Base-by-base conservation (phyloP, 495 filamentous ascomycete genomes). In the Penicillium robsamsonii region DNA sequence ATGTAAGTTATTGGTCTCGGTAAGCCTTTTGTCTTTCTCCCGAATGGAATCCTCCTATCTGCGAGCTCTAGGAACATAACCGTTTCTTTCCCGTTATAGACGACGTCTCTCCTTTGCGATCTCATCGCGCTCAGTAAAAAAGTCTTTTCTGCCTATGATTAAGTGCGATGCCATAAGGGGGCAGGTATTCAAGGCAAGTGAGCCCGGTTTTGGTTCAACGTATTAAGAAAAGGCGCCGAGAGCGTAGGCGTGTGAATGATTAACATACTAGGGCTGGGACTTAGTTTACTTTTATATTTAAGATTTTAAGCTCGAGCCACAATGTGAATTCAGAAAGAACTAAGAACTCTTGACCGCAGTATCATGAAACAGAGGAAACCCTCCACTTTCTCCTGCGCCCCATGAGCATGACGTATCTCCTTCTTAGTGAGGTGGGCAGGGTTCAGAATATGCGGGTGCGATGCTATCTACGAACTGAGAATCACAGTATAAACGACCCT, bases 11-110 rank as follows among this genome's bases (percentile, higher is more conserved):
- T 45, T 45, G 12, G 42, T 45, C 12, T 45, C n/a, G 4, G 22
- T 12, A 24, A 45, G 22, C 42, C 42, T 45, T 27, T 45, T 45
- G 10, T 45, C 42, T 45, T 45, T 45, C 22, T 45, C 42, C 24
- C 42, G 11, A 45, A 45, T 45, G 15, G 13, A 25, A n/a, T 27
- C 42, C 13, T 45, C 24, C 4, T 45, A 12, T 45, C 5, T 27
- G n/a, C n/a, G 12, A 11, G 24, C 22, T 27, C 42, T 12, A 15
- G 24, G 24, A 9, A 9, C 12, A 45, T 45, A 45, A n/a, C 42
- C 22, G 18, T 27, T 45, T 24, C 13, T 45, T 27, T 45, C 42
- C 24, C 12, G 4, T 12, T 27, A 12, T 1, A 27, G 22, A 45
- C 24, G 24, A 11, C 42, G 42, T 24, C 24, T 45, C 42, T 45